Percentiles rank a stretch among this genome's conserved stretches.
These are phyloP conservation scores for Lasiodiplodia hormozganensis DNA, from an alignment of 2,329 filamentous ascomycete species.

Conservation along the genomic window DNA sequence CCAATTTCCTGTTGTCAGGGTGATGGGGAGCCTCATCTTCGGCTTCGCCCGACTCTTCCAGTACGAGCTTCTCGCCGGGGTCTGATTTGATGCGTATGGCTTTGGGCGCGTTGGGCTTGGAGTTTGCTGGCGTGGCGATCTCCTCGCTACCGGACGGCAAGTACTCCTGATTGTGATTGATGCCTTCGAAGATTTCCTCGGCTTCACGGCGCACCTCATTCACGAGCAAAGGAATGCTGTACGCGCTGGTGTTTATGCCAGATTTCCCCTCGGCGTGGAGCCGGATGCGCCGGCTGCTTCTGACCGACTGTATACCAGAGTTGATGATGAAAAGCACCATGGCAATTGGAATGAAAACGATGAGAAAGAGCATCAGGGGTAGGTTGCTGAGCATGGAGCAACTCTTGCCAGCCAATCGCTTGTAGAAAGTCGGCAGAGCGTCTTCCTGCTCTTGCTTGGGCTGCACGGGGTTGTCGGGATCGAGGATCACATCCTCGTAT, in stretches of 20 bases:
- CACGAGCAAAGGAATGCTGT: slow-evolving; percentile 77
- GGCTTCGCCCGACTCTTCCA: slow-evolving; percentile 39
- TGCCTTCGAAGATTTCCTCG: slow-evolving; percentile 77
- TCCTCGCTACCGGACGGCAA: slow-evolving; percentile 63
- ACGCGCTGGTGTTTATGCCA: slow-evolving; percentile 71
- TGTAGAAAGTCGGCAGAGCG: slow-evolving; percentile 43
- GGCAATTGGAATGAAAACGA: slow-evolving; percentile 76
- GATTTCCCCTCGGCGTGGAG: slow-evolving; percentile 76
- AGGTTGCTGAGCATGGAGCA: slow-evolving; percentile 58
- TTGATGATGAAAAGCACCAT: slow-evolving; percentile 76
- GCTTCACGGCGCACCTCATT: slow-evolving; percentile 77
- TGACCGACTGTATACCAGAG: slow-evolving; percentile 76
- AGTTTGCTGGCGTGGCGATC: slow-evolving; percentile 37
- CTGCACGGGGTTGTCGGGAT: slow-evolving; percentile 67
- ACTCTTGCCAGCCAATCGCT: slow-evolving; percentile 45
- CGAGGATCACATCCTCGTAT: slow-evolving; percentile 77
- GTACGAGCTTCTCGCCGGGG: slow-evolving; percentile 27
- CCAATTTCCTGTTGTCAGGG: slow-evolving; percentile 36
- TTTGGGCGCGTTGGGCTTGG: slow-evolving; percentile 29
- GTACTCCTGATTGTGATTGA: slow-evolving; percentile 76
- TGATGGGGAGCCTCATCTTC: slow-evolving; percentile 32
- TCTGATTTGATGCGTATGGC: slow-evolving; percentile 10
- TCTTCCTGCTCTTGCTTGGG: slow-evolving; percentile 47
- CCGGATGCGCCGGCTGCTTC: slow-evolving; percentile 75
- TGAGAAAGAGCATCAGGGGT: slow-evolving; percentile 69